A percentile compares a stretch with the other conserved stretches of the same genome.
Evolutionary conservation across 2,329 filamentous ascomycete genomes (phyloP).

Genomic region (Ophiostoma australiae): DNA sequence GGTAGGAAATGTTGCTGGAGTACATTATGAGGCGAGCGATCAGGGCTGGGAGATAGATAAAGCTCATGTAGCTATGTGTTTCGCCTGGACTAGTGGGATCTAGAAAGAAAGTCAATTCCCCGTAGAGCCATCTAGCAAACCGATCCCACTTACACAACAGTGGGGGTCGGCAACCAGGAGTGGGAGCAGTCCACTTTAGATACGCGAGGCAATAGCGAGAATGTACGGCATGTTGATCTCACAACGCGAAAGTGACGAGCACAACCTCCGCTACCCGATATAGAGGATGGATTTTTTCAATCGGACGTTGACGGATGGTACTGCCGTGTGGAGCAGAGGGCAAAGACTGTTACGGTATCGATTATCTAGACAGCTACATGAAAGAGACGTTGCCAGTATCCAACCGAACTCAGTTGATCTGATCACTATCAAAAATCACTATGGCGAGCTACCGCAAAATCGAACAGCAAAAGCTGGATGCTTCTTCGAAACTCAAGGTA

Average conservation of each 20-base stretch:
- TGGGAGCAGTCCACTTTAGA: neutral
- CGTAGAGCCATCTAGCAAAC: neutral
- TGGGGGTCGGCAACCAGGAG: neutral
- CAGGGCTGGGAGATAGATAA: neutral
- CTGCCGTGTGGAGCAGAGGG: neutral
- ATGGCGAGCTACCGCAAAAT: neutral
- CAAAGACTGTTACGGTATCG: neutral
- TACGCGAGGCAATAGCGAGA: neutral
- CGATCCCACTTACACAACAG: constrained; percentile 7
- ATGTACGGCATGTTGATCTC: neutral
- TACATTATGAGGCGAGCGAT: neutral
- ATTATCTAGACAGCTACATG: neutral
- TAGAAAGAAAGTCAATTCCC: neutral
- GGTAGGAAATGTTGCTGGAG: neutral
- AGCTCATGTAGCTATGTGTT: neutral
- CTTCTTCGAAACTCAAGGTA: neutral
- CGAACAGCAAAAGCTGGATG: neutral
- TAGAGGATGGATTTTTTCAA: neutral
- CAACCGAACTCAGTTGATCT: neutral
- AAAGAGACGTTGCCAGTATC: neutral
- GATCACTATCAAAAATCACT: neutral
- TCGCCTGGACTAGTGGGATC: neutral
- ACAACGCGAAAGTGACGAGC: neutral
- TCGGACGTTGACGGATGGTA: neutral
- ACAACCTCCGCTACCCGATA: neutral